phyloP scores from a whole-genome alignment of 2,329 filamentous ascomycete genomes.

The Triangularia verruculosa region DNA sequence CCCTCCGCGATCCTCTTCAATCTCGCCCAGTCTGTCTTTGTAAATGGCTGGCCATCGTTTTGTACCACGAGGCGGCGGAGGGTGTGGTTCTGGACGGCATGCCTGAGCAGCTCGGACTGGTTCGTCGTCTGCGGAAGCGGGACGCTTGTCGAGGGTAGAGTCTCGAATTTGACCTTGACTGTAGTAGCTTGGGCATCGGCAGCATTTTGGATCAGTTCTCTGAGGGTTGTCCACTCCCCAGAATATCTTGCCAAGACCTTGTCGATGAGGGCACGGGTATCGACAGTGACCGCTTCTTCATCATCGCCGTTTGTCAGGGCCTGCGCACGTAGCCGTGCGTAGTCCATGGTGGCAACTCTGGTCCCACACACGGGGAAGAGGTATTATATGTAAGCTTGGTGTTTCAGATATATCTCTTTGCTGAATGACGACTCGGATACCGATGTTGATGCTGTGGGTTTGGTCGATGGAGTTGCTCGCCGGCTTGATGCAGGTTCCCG shows the following conservation, averaged over 20 bases:
- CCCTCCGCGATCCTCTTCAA: conserved; percentile 98
- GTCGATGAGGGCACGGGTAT: conserved; percentile 93
- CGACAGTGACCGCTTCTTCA: conserved; percentile 96
- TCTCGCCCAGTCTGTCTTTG: conserved; percentile 85
- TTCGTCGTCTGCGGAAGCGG: conserved; percentile 66
- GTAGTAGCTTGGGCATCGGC: conserved; percentile 90
- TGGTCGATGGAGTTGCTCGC: neutral
- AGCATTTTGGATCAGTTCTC: conserved; percentile 97
- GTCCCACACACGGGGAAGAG: neutral
- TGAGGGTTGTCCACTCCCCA: conserved; percentile 85
- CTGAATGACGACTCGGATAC: neutral
- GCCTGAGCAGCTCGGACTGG: conserved; percentile 71
- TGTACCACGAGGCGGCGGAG: conserved; percentile 83
- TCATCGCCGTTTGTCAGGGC: conserved; percentile 83
- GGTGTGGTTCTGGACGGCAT: conserved; percentile 81
- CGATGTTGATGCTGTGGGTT: neutral
- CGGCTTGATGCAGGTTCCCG: neutral
- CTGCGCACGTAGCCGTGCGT: conserved; percentile 75
- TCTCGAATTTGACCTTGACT: conserved; percentile 90
- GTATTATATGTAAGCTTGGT: neutral
- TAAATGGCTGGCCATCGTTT: conserved; percentile 88
- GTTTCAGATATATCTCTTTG: neutral
- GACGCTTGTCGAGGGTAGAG: conserved; percentile 74
- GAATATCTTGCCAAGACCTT: conserved; percentile 96
- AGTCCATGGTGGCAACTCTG: conserved; percentile 59